Percentiles rank a stretch among this genome's conserved stretches.
These are phyloP conservation scores for Cercophora samala DNA, from an alignment of 495 filamentous ascomycete species.

Conservation along the genomic window DNA sequence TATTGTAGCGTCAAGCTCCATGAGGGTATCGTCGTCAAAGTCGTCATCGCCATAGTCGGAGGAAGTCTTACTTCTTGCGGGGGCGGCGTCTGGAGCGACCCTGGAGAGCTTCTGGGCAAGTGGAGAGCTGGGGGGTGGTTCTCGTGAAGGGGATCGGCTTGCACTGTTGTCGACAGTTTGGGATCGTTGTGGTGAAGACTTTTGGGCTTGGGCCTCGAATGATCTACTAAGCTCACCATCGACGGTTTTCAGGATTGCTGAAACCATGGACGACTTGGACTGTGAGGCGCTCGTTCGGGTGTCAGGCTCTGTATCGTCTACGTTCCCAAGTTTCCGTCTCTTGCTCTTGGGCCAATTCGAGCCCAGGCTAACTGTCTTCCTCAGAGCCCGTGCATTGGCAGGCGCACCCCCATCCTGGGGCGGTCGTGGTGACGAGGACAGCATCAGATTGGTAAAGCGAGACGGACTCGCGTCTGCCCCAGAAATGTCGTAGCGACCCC, in stretches of 20 bases:
- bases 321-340: constrained; percentile 47
- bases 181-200: background rate
- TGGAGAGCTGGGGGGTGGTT: constrained; percentile 14
- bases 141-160: constrained; percentile 35
- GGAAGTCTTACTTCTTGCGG: constrained; percentile 24
- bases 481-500: constrained; percentile 66
- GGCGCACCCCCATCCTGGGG: constrained; percentile 45
- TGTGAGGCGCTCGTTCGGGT: constrained; percentile 21
- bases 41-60: constrained; percentile 51
- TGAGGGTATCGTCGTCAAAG: constrained; percentile 50
- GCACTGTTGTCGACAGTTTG: background rate
- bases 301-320: constrained; percentile 17
- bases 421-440: constrained; percentile 67
- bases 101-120: constrained; percentile 13
- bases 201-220: background rate
- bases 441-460: constrained; percentile 55
- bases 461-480: constrained; percentile 35
- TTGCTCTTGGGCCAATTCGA: constrained; percentile 66
- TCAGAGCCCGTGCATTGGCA: constrained; percentile 52
- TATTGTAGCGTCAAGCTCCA: constrained; percentile 50
- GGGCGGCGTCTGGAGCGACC: constrained; percentile 9
- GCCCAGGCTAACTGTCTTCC: constrained; percentile 72
- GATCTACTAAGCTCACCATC: constrained; percentile 39
- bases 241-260: constrained; percentile 43
- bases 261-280: constrained; percentile 52